phyloP scores from a whole-genome alignment of 495 filamentous ascomycete species.

The Xylaria cubensis region DNA sequence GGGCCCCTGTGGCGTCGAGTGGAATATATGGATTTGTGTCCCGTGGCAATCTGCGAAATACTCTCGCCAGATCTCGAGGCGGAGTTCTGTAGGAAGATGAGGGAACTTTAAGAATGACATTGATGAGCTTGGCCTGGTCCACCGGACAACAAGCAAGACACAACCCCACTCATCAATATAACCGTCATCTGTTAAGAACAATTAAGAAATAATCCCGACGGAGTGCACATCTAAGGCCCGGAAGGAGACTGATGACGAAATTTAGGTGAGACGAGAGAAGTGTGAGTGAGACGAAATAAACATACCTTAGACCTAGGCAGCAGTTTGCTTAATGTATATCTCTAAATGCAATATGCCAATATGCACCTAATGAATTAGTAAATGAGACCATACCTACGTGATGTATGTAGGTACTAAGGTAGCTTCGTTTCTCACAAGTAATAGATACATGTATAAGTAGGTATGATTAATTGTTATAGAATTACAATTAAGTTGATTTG shows the following conservation, averaged over 20 bases:
- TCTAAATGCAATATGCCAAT: neutral
- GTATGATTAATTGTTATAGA: too few relatives aligned
- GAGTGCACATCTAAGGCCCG: neutral
- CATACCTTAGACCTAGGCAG: neutral
- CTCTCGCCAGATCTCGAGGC: conserved; percentile 15
- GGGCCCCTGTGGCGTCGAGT: neutral
- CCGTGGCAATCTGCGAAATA: conserved; percentile 14
- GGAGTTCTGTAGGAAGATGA: conserved; percentile 9
- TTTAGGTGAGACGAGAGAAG: neutral
- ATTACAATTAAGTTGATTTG: too few relatives aligned
- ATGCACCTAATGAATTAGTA: neutral
- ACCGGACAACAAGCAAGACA: neutral
- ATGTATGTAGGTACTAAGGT: too few relatives aligned
- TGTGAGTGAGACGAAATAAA: neutral
- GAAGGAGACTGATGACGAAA: neutral
- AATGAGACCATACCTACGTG: too few relatives aligned
- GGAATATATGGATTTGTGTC: conserved; percentile 10
- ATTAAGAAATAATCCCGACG: too few relatives aligned
- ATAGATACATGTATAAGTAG: too few relatives aligned
- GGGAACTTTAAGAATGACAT: neutral
- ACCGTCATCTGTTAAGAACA: neutral
- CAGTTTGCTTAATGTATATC: neutral
- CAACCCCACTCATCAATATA: neutral
- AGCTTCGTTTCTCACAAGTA: too few relatives aligned
- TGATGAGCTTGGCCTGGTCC: neutral